A percentile compares a stretch with the other conserved stretches of the same genome.
phyloP scores from a whole-genome alignment of 192 early-diverging fungal species.

The Paraglomus occultum region DNA sequence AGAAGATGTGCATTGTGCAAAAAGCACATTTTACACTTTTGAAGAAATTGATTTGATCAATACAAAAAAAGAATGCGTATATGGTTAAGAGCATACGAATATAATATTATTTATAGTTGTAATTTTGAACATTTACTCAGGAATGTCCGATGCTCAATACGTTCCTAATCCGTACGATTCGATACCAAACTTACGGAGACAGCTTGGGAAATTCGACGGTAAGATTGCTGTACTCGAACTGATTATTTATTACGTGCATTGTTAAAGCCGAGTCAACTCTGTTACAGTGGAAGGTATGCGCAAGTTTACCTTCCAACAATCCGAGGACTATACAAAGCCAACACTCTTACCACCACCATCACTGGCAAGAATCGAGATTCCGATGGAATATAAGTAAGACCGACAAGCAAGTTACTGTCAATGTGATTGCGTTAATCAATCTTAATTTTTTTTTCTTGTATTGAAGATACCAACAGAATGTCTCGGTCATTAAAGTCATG shows the following conservation, averaged over 20 bases:
- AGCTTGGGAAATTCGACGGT: conserved; percentile 49
- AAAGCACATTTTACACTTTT: too few relatives aligned
- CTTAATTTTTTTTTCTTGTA: neutral
- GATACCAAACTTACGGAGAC: conserved; percentile 43
- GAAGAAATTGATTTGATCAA: too few relatives aligned
- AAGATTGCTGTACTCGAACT: conserved; percentile 22
- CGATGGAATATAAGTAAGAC: conserved; percentile 53
- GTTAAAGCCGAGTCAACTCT: neutral
- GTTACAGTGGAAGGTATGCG: conserved; percentile 44
- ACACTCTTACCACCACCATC: conserved; percentile 57
- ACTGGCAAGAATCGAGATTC: conserved; percentile 52
- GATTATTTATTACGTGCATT: neutral
- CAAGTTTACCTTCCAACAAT: conserved; percentile 35
- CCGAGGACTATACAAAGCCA: conserved; percentile 37
- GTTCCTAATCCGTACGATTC: conserved; percentile 46
- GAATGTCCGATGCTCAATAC: conserved; percentile 62
- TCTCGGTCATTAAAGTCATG: conserved; percentile 48
- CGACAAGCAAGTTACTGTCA: neutral
- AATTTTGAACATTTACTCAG: conserved; percentile 30
- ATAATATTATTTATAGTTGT: neutral
- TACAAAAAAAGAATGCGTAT: too few relatives aligned
- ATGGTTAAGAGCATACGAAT: neutral
- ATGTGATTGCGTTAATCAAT: too few relatives aligned
- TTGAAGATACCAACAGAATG: conserved; percentile 51
- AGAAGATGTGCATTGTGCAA: too few relatives aligned